Evolutionary conservation across 169 alveolate species (phyloP), one percentile per base, ranked within the genome.

Genomic region (Neospora caninum): DNA sequence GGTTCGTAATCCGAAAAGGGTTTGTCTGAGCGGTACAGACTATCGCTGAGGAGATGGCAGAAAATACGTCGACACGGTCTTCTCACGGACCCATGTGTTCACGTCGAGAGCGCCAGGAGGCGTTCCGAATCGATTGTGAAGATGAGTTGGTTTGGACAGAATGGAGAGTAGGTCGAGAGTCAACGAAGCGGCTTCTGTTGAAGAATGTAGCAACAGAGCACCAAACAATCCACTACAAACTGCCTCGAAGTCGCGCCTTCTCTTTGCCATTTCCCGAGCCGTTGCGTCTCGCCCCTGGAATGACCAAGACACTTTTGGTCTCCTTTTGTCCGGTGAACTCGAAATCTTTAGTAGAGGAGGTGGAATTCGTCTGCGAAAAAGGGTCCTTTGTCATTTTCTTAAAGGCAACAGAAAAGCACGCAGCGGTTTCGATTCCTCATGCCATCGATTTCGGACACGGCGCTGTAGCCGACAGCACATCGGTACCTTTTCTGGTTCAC

Each of bases 221-320:
- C 36, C 83, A 54, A 45, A 88, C 92, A 2, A 4, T 88, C 58
- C 22, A 36, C 43, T 88, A 88, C 83, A 53, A 41, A 31, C 39
- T 53, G 34, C 83, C 92, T 22, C 18, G 10, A 36, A 58, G 43
- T 80, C 36, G 38, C 20, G 36, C 53, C 84, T 88, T 88, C 39
- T 2, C 36, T n/a, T 18, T 88, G 58, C 69, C 41, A 58, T 58
- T 38, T 53, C 83, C 92, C 0, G 83, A 88, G 92, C 69, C 80
- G 25, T 53, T 88, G 38, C 43, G 45, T 6, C 92, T 88, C 7
- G 83, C 92, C 1, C 92, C 92, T 13, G 92, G 92, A 36, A 88
- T 88, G 83, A 9, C 80, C n/a, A 53, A 39, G 39, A 34, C 34
- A 13, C 18, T 88, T 29, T 36, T 22, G 18, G 92, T 88, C 69